Conservation (phyloP, 192 early-diverging fungal species). For the Coemansia sp. region DNA sequence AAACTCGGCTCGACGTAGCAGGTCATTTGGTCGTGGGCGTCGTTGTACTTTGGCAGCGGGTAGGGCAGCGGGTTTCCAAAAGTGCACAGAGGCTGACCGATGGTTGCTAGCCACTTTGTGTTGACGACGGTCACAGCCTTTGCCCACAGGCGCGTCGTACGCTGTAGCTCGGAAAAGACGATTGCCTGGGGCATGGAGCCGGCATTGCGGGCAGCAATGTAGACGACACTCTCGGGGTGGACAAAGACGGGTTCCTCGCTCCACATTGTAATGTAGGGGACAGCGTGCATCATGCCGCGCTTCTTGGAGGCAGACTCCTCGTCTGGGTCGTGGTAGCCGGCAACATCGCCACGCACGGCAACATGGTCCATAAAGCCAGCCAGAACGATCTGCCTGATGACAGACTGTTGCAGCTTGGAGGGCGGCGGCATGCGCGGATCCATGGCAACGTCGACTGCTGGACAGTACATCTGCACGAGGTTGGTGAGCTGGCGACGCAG, state of each 20-base stretch:
- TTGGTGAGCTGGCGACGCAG: constrained; percentile 72
- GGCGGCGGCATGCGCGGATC: constrained; percentile 69
- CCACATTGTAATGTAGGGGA: constrained; percentile 71
- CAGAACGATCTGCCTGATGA: constrained; percentile 83
- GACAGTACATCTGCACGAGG: constrained; percentile 63
- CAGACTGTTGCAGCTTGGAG: constrained; percentile 61
- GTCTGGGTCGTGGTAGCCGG: constrained; percentile 49
- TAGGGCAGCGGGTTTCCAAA: constrained; percentile 73
- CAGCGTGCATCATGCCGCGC: constrained; percentile 50
- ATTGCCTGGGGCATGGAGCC: constrained; percentile 67
- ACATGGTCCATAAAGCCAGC: constrained; percentile 90
- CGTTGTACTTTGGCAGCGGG: constrained; percentile 71
- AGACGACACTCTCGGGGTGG: constrained; percentile 66
- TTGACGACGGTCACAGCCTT: constrained; percentile 75
- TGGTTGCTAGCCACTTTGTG: constrained; percentile 76
- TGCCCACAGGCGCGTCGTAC: constrained; percentile 60
- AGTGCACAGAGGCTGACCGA: constrained; percentile 70
- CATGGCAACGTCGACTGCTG: constrained; percentile 56
- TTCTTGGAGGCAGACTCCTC: constrained; percentile 52
- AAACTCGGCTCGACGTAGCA: constrained; percentile 66
- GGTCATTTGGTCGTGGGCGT: constrained; percentile 54
- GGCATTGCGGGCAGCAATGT: constrained; percentile 36
- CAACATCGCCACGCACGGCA: constrained; percentile 81
- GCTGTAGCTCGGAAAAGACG: constrained; percentile 68
- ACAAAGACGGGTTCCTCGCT: constrained; percentile 70